Percentiles rank a stretch among this genome's conserved stretches.
These are phyloP conservation scores for Alternaria alternata DNA, from an alignment of 2,329 filamentous ascomycete genomes.

Conservation along the genomic window DNA sequence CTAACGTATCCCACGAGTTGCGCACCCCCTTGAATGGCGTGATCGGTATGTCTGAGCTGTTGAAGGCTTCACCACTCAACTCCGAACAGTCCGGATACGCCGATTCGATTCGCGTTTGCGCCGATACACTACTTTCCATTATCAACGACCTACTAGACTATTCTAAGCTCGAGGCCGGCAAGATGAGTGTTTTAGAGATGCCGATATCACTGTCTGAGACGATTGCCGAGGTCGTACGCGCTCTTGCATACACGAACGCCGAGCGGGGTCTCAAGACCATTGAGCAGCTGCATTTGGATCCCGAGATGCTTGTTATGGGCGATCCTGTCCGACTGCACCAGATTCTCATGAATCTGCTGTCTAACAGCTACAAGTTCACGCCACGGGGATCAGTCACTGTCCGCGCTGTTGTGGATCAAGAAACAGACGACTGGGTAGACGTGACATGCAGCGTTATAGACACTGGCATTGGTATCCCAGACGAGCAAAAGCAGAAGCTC, in stretches of 20 bases:
- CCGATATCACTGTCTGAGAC: slow-evolving; percentile 63
- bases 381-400: slow-evolving; percentile 87
- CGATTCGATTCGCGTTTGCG: slow-evolving; percentile 71
- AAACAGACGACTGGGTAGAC: slow-evolving; percentile 74
- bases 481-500: slow-evolving; percentile 81
- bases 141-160: slow-evolving; percentile 64
- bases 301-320: slow-evolving; percentile 61
- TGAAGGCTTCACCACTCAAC: slow-evolving; percentile 65
- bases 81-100: slow-evolving; percentile 69
- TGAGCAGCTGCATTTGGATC: slow-evolving; percentile 63
- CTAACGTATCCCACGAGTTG: slow-evolving; percentile 67
- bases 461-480: slow-evolving; percentile 89
- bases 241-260: slow-evolving; percentile 69
- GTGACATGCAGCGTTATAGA: slow-evolving; percentile 88
- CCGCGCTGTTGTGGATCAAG: slow-evolving; percentile 74
- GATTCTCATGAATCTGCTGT: slow-evolving; percentile 78
- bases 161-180: slow-evolving; percentile 62
- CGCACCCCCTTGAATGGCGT: slow-evolving; percentile 63
- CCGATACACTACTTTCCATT: slow-evolving; percentile 62
- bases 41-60: slow-evolving; percentile 67
- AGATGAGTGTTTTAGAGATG: slow-evolving; percentile 68
- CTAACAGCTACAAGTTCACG: slow-evolving; percentile 94
- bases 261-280: slow-evolving; percentile 68
- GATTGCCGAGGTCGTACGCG: slow-evolving; percentile 70
- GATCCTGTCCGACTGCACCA: slow-evolving; percentile 62